Conservation (phyloP, 2,329 filamentous ascomycete genomes). For the Aureobasidium sp. region DNA sequence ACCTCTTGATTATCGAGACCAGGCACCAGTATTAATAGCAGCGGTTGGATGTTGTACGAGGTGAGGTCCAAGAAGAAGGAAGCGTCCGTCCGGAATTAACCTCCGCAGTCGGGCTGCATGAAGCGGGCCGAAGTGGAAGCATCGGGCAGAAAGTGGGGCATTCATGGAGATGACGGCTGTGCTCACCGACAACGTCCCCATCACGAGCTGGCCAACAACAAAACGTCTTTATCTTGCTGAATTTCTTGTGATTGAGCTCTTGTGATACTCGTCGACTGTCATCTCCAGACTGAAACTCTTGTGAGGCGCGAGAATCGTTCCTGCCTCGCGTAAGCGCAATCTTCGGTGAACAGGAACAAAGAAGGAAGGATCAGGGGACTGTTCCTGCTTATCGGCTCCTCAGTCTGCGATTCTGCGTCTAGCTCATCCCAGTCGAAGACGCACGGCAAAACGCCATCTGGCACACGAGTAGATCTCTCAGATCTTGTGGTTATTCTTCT, state of each 20-base stretch:
- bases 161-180: slow-evolving; percentile 10
- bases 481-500: slow-evolving; percentile 2
- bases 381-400: slow-evolving; percentile 15
- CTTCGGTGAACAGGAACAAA: slow-evolving; percentile 6
- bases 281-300: not conserved
- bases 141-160: slow-evolving; percentile 8
- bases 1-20: not conserved
- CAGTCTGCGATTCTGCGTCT: slow-evolving; percentile 10
- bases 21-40: slow-evolving; percentile 1
- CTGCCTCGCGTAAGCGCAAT: slow-evolving; percentile 6
- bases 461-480: not conserved
- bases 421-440: slow-evolving; percentile 9
- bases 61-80: not conserved
- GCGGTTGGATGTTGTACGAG: not conserved
- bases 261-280: not conserved
- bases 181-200: slow-evolving; percentile 11
- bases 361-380: not conserved
- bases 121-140: slow-evolving; percentile 1
- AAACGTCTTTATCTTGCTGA: slow-evolving; percentile 4
- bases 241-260: not conserved
- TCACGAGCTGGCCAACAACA: slow-evolving; percentile 6
- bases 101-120: slow-evolving; percentile 11
- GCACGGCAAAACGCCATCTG: slow-evolving; percentile 4
- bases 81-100: not conserved
- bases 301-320: not conserved